Percentiles rank a stretch among this genome's conserved stretches.
phyloP scores from a whole-genome alignment of 306 rosid species.

The Astragalus membranaceus region DNA sequence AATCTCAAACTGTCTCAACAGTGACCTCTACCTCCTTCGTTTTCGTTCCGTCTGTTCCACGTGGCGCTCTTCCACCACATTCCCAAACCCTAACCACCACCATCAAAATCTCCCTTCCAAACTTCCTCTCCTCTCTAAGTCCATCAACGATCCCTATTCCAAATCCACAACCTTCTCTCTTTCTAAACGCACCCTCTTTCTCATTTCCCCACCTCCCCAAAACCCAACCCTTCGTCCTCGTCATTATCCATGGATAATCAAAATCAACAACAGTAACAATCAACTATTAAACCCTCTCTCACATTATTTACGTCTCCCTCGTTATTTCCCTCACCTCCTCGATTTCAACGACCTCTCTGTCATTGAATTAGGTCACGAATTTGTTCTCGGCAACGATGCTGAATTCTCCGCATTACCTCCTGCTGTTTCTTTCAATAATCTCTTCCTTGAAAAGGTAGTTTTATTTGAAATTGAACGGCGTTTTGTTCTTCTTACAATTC shows the following conservation, averaged over 20 bases:
- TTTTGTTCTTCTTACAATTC: constrained; percentile 58
- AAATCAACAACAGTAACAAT: not conserved
- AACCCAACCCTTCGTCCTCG: not conserved
- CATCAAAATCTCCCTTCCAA: not conserved
- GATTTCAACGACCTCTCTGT: constrained; percentile 27
- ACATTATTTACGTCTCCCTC: not conserved
- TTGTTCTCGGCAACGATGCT: constrained; percentile 21
- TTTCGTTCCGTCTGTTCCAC: constrained; percentile 31
- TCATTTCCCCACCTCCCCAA: constrained; percentile 4
- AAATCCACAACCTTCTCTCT: not conserved
- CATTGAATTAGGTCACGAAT: constrained; percentile 47
- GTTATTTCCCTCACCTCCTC: constrained; percentile 32
- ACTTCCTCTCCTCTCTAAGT: not conserved
- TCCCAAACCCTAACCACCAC: not conserved
- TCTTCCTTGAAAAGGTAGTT: constrained; percentile 68
- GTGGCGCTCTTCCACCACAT: constrained; percentile 16
- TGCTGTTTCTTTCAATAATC: not conserved
- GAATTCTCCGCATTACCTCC: not conserved
- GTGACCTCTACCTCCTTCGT: constrained; percentile 9
- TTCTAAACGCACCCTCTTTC: constrained; percentile 16
- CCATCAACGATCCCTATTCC: not conserved
- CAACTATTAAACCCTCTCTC: constrained; percentile 14
- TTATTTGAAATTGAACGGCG: not conserved
- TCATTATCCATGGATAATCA: constrained; percentile 20
- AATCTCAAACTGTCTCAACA: not conserved